phyloP scores from a whole-genome alignment of 2,329 filamentous ascomycete species.

The Ascochyta koolunga region DNA sequence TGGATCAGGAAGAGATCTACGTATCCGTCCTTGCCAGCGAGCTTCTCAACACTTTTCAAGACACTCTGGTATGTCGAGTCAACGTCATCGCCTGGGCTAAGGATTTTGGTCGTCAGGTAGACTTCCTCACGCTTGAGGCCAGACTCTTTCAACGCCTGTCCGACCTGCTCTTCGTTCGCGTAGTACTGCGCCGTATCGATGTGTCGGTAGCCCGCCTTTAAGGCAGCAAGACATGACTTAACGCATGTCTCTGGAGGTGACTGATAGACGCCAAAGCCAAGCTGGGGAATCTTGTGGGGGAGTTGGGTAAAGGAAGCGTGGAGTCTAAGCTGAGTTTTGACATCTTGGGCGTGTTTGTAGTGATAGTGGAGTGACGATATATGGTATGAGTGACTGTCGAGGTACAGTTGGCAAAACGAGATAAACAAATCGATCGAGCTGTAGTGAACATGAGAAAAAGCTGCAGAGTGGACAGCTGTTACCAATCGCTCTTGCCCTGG shows the following conservation, averaged over 20 bases:
- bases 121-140: conserved; percentile 63
- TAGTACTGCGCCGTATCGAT: conserved; percentile 74
- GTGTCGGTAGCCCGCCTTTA: conserved; percentile 66
- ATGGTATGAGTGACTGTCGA: conserved; percentile 8
- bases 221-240: conserved; percentile 63
- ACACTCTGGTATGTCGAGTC: conserved; percentile 66
- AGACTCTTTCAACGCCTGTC: conserved; percentile 65
- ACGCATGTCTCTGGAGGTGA: conserved; percentile 62
- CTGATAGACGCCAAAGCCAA: conserved; percentile 76
- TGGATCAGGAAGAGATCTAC: conserved; percentile 76
- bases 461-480: conserved; percentile 4
- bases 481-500: conserved; percentile 5
- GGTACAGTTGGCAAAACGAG: conserved; percentile 5
- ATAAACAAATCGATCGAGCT: conserved; percentile 4
- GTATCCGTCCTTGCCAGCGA: conserved; percentile 63
- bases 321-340: conserved; percentile 52
- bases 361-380: conserved; percentile 8
- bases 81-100: conserved; percentile 58
- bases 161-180: conserved; percentile 71
- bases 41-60: conserved; percentile 67
- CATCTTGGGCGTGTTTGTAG: conserved; percentile 20
- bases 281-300: conserved; percentile 63
- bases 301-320: conserved; percentile 58
- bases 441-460: conserved; percentile 16
- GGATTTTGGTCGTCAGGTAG: conserved; percentile 75